Base-by-base conservation (phyloP, 306 rosid species). In the Trifolium subterraneum region DNA sequence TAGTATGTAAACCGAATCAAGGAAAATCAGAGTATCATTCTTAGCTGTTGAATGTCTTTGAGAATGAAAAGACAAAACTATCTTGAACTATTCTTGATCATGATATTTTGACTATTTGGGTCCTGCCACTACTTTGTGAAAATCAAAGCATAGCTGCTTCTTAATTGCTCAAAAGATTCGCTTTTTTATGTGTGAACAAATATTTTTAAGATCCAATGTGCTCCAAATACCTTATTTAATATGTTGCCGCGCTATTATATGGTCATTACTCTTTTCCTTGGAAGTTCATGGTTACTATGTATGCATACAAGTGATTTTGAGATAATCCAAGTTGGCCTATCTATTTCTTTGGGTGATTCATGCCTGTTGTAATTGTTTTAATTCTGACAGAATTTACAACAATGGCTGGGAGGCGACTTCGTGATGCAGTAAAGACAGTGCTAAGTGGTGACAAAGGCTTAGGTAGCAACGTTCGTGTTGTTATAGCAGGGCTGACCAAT, bases 351-450 rank as follows among this genome's bases (percentile, higher is more conserved):
- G 16, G 36, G 35, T 70, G 72, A 65, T 62, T 72, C 68, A 74
- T 47, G 83, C 65, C 60, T 62, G 60, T 38, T 59, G 14, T 75
- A 56, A 75, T 63, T 71, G 35, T 48, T 60, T 72, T 18, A 47
- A 67, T 77, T 59, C 69, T 20, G 47, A 65, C 90, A 94, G 98
- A 94, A 72, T 94, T 94, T 77, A 87, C 98, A 20, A 89, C 98
- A 68, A 94, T 94, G 98, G 97, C 98, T 76, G 98, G 98, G 64
- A 87, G 98, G 86, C 96, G 89, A 18, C 97, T 94, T 27, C 97
- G 96, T 38, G 98, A 94, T 90, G 98, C 96, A 35, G 96, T 94
- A 78, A 90, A 69, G 87, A 72, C 88, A 2, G 95, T 81, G 76
- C 83, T 94, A 20, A 80, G 86, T 22, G 79, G 70, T 31, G 68